Percentiles rank a stretch among this genome's conserved stretches.
Conservation (phyloP, 306 rosid species). For the Corylus avellana region DNA sequence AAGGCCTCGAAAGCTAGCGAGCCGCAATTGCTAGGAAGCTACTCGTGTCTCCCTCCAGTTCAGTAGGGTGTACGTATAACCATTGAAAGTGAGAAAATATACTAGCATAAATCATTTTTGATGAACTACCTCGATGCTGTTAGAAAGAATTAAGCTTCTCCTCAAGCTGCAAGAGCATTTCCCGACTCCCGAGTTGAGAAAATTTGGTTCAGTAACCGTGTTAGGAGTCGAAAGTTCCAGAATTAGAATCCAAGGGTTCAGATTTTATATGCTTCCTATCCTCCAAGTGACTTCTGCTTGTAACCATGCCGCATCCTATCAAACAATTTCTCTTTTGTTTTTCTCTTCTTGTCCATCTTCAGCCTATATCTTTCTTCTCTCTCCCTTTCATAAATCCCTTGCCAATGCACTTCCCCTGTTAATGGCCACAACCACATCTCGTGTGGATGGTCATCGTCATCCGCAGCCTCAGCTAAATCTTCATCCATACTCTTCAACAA, state of each 20-base stretch:
- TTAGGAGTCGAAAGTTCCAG: conserved; percentile 10
- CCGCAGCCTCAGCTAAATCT: conserved; percentile 93
- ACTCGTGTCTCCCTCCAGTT: conserved; percentile 31
- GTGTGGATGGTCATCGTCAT: conserved; percentile 74
- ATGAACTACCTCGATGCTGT: conserved; percentile 29
- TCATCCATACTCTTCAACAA: conserved; percentile 92
- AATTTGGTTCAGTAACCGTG: conserved; percentile 23
- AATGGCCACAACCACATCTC: conserved; percentile 86
- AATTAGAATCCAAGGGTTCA: conserved; percentile 14
- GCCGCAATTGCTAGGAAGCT: conserved; percentile 37
- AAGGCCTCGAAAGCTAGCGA: conserved; percentile 40
- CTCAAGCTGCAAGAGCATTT: conserved; percentile 31
- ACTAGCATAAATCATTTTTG: conserved; percentile 10
- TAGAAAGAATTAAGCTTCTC: conserved; percentile 38
- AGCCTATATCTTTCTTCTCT: conserved; percentile 88
- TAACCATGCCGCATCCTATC: conserved; percentile 84
- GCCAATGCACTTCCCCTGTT: conserved; percentile 97
- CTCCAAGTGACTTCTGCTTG: conserved; percentile 84
- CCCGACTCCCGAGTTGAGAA: conserved; percentile 30
- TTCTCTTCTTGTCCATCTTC: conserved; percentile 97
- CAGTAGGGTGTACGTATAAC: conserved; percentile 29
- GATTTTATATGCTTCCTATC: conserved; percentile 41
- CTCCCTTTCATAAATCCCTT: conserved; percentile 87
- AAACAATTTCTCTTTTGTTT: conserved; percentile 62
- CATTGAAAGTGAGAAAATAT: conserved; percentile 38